These are phyloP conservation scores for Lecanicillium sp. DNA, from an alignment of 2,329 filamentous ascomycete genomes.

Conservation along the genomic window DNA sequence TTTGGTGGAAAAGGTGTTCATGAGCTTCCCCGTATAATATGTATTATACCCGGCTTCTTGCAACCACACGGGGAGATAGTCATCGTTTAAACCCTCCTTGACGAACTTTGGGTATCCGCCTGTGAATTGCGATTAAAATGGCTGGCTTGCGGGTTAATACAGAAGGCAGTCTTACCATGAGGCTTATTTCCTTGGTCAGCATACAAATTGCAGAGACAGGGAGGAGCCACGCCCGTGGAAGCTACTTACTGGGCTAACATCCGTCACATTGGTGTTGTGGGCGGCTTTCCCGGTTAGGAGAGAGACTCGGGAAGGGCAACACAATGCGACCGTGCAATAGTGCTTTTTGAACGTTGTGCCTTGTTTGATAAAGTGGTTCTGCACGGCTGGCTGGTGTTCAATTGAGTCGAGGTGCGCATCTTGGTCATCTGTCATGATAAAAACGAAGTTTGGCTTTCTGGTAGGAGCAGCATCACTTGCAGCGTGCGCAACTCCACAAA, in stretches of 20 bases:
- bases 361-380: slow-evolving; percentile 44
- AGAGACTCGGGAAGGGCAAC: slow-evolving; percentile 56
- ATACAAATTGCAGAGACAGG: too few relatives aligned
- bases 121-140: slow-evolving; percentile 9
- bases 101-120: slow-evolving; percentile 42
- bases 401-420: slow-evolving; percentile 55
- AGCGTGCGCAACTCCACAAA: neutral
- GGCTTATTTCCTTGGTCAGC: too few relatives aligned
- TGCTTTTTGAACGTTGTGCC: slow-evolving; percentile 54
- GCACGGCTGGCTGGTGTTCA: slow-evolving; percentile 47
- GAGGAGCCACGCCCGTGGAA: too few relatives aligned
- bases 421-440: slow-evolving; percentile 61
- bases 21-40: slow-evolving; percentile 48
- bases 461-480: neutral
- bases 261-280: slow-evolving; percentile 58
- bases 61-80: slow-evolving; percentile 44
- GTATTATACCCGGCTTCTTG: slow-evolving; percentile 43
- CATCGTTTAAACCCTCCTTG: slow-evolving; percentile 38
- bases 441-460: slow-evolving; percentile 47
- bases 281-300: slow-evolving; percentile 50
- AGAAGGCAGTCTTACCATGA: slow-evolving; percentile 27
- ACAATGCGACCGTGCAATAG: slow-evolving; percentile 57
- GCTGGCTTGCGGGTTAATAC: neutral
- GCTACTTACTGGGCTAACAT: slow-evolving; percentile 20
- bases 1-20: slow-evolving; percentile 39